phyloP scores from a whole-genome alignment of 2,329 filamentous ascomycete species.

The Endothia cerciana region DNA sequence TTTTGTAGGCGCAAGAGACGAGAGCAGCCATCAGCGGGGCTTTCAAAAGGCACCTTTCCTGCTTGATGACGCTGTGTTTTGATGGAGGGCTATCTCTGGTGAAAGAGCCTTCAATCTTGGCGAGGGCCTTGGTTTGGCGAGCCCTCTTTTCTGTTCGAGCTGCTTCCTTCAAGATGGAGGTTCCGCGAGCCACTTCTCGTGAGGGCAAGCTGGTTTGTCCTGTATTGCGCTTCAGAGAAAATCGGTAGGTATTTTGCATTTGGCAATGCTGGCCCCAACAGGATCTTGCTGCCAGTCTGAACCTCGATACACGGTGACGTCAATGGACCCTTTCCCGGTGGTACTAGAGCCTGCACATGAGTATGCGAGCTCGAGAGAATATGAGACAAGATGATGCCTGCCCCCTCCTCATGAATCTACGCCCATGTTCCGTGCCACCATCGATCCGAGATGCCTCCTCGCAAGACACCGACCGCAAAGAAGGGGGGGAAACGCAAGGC shows the following conservation, averaged over 20 bases:
- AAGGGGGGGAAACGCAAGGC: slow-evolving; percentile 8
- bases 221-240: background rate
- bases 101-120: background rate
- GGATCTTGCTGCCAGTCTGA: background rate
- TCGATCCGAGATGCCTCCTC: background rate
- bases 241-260: background rate
- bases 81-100: background rate
- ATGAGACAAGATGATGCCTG: background rate
- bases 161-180: too few species aligned
- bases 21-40: background rate
- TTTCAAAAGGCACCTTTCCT: background rate
- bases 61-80: background rate
- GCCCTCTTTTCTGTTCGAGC: too few species aligned
- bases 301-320: background rate
- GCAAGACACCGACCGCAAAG: background rate
- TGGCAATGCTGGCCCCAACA: background rate
- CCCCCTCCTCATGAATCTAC: background rate
- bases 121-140: too few species aligned
- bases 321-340: background rate
- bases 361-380: background rate
- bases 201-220: too few species aligned
- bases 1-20: too few species aligned
- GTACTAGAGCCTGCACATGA: background rate
- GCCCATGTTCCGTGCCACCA: too few species aligned
- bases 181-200: too few species aligned